Conservation (phyloP, 2,329 filamentous ascomycete genomes). For the Clarireedia homoeocarpa region DNA sequence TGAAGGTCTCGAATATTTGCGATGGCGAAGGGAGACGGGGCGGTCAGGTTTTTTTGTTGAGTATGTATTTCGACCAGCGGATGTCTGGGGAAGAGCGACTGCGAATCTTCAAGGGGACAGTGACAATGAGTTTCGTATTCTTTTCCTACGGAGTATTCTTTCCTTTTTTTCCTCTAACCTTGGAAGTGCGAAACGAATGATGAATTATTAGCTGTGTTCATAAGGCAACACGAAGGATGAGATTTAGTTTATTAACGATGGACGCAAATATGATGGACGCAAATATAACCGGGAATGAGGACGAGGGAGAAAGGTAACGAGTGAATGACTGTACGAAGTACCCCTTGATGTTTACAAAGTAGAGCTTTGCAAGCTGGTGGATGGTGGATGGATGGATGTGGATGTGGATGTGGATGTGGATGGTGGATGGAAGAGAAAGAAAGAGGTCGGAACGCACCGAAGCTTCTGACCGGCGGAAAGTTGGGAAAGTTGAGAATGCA, state of each 20-base stretch:
- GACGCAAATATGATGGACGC: neutral
- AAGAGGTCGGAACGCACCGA: neutral
- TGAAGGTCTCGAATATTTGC: neutral
- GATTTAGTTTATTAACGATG: neutral
- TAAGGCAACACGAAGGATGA: neutral
- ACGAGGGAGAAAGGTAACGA: neutral
- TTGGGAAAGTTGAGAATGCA: too few relatives aligned
- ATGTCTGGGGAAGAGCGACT: neutral
- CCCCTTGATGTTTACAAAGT: neutral
- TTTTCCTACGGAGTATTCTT: too few relatives aligned
- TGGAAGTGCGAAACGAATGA: too few relatives aligned
- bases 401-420: too few relatives aligned
- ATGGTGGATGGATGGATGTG: too few relatives aligned
- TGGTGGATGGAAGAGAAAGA: neutral
- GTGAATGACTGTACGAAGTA: neutral
- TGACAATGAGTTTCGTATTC: too few relatives aligned
- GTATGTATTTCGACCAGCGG: neutral
- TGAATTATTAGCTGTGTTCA: too few relatives aligned
- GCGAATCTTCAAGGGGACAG: too few relatives aligned
- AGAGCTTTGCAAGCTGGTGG: neutral
- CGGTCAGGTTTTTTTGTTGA: neutral
- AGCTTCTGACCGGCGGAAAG: too few relatives aligned
- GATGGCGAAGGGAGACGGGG: neutral
- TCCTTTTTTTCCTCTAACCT: too few relatives aligned
- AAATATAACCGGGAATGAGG: neutral